These are phyloP conservation scores for Neotropicomus parvogracilis DNA, from an alignment of 1,284 basidiomycete genomes.

Conservation along the genomic window DNA sequence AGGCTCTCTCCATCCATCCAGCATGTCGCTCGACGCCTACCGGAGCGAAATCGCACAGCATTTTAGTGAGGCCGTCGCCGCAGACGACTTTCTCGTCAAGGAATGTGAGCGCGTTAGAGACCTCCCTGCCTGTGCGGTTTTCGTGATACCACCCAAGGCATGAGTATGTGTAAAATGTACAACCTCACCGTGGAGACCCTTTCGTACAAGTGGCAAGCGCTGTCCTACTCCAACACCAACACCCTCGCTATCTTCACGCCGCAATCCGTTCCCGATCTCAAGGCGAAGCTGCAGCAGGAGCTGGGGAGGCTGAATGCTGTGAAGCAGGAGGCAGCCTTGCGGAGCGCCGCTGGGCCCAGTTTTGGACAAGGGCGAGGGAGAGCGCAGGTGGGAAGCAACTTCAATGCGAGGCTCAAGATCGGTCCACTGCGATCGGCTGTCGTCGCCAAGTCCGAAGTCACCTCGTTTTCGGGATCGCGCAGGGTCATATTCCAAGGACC, in stretches of 20 bases:
- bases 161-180: slow-evolving; percentile 63
- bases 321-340: slow-evolving; percentile 33
- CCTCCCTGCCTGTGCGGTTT: slow-evolving; percentile 6
- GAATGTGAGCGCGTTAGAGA: slow-evolving; percentile 43
- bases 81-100: slow-evolving; percentile 36
- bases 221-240: slow-evolving; percentile 39
- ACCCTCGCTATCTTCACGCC: slow-evolving; percentile 46
- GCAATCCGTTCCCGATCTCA: slow-evolving; percentile 52
- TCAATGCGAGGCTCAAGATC: slow-evolving; percentile 21
- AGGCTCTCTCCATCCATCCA: too few relatives aligned
- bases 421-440: slow-evolving; percentile 13
- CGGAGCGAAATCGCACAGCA: slow-evolving; percentile 29
- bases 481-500: slow-evolving; percentile 48
- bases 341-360: neutral
- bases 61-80: slow-evolving; percentile 36
- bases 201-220: slow-evolving; percentile 70
- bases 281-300: slow-evolving; percentile 51
- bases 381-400: neutral
- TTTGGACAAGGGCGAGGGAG: slow-evolving; percentile 6
- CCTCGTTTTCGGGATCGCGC: slow-evolving; percentile 35
- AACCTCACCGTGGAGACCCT: slow-evolving; percentile 53
- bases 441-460: slow-evolving; percentile 21
- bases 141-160: slow-evolving; percentile 40
- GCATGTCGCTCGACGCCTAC: slow-evolving; percentile 25
- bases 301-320: slow-evolving; percentile 40